Conservation (phyloP, 192 early-diverging fungal genomes). For the Backusella macrospora region DNA sequence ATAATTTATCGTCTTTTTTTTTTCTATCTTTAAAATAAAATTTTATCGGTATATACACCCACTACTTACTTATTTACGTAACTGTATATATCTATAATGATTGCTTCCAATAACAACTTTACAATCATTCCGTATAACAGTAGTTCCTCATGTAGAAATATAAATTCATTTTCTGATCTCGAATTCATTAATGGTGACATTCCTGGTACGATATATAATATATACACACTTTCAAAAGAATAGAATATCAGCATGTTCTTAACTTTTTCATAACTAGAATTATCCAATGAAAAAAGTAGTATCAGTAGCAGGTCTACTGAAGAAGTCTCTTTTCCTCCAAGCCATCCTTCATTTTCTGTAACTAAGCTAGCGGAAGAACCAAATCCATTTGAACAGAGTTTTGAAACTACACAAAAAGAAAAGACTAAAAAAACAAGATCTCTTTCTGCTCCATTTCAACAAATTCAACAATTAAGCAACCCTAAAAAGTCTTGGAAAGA, state of each 20-base stretch:
- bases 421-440: not conserved
- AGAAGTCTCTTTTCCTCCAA: not conserved
- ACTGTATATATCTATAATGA: not conserved
- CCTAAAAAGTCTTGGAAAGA: too few relatives aligned
- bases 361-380: conserved; percentile 80
- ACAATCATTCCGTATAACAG: not conserved
- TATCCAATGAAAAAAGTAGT: not conserved
- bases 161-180: not conserved
- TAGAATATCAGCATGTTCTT: not conserved
- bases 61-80: not conserved
- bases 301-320: conserved; percentile 8
- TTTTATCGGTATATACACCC: too few relatives aligned
- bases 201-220: not conserved
- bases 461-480: not conserved
- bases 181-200: not conserved
- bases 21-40: not conserved
- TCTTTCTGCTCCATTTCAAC: not conserved
- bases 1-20: not conserved
- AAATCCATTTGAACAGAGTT: conserved; percentile 88
- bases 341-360: conserved; percentile 3
- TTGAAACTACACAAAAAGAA: conserved; percentile 42
- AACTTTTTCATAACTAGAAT: not conserved
- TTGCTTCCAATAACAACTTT: not conserved
- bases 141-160: not conserved
- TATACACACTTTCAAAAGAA: not conserved